phyloP scores from a whole-genome alignment of 495 filamentous ascomycete species.

The Niebla homalea region DNA sequence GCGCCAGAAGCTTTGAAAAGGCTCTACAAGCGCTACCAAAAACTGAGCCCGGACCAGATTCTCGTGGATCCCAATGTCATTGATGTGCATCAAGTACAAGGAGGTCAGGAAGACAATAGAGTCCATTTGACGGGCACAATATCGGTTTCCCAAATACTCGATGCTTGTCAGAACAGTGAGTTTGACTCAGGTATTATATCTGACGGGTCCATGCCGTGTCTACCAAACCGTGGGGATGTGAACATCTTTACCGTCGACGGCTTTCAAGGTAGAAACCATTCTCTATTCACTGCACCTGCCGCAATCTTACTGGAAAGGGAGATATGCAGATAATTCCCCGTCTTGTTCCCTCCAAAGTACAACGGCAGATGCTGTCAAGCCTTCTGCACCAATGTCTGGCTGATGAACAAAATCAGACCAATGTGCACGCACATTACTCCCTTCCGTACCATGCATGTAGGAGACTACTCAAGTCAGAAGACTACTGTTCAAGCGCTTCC shows the following conservation, averaged over 20 bases:
- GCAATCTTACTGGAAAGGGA: slow-evolving; percentile 20
- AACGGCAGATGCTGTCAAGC: slow-evolving; percentile 50
- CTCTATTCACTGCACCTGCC: neutral
- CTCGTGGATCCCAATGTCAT: slow-evolving; percentile 35
- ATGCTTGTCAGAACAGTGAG: slow-evolving; percentile 2
- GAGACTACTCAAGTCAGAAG: neutral
- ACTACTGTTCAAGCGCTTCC: slow-evolving; percentile 18
- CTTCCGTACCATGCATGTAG: slow-evolving; percentile 47
- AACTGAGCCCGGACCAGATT: slow-evolving; percentile 28
- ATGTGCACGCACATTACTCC: slow-evolving; percentile 71
- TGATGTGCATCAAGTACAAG: slow-evolving; percentile 26
- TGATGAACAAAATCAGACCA: slow-evolving; percentile 62
- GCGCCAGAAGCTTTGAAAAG: slow-evolving; percentile 51
- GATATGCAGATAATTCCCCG: slow-evolving; percentile 64
- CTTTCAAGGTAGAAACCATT: slow-evolving; percentile 23
- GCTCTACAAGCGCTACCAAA: slow-evolving; percentile 53
- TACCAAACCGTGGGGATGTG: neutral
- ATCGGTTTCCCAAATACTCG: neutral
- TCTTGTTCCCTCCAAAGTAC: slow-evolving; percentile 52
- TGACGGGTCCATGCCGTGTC: neutral
- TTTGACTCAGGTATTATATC: neutral
- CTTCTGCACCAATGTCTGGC: slow-evolving; percentile 73
- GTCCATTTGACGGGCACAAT: neutral
- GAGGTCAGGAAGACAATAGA: neutral
- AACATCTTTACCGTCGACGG: slow-evolving; percentile 10